phyloP scores from a whole-genome alignment of 495 filamentous ascomycete genomes.

The Achaetomiella virescens region DNA sequence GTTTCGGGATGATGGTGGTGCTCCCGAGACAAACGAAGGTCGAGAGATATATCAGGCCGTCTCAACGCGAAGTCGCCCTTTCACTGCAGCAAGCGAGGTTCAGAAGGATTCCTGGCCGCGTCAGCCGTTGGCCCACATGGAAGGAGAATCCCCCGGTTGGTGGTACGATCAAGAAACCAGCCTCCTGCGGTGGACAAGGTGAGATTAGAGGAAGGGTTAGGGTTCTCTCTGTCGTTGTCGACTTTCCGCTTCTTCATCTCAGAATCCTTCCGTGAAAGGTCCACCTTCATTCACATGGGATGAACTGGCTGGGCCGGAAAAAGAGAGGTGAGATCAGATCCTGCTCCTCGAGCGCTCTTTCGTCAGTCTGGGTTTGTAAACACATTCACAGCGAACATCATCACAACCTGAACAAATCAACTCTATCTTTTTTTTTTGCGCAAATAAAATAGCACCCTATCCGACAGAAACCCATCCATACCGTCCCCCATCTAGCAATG shows the following conservation, averaged over 20 bases:
- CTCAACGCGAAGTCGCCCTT: no score
- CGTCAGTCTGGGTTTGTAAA: no score
- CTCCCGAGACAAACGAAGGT: no score
- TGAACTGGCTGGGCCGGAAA: background rate
- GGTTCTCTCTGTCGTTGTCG: background rate
- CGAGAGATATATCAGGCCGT: no score
- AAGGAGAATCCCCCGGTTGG: background rate
- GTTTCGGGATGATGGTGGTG: no score
- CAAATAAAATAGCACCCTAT: constrained; percentile 1
- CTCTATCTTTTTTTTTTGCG: constrained; percentile 10
- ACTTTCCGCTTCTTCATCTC: no score
- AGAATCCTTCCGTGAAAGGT: no score
- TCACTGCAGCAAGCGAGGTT: no score
- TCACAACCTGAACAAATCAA: background rate
- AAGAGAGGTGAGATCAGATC: background rate
- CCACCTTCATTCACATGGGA: no score
- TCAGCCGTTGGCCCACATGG: background rate
- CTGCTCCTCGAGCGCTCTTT: no score
- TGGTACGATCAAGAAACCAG: constrained; percentile 1
- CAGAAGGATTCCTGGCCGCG: no score
- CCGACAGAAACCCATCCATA: background rate
- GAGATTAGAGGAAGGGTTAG: background rate
- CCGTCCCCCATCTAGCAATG: background rate
- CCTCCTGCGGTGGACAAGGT: background rate
- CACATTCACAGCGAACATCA: no score